phyloP scores from a whole-genome alignment of 148 eudicot species.

The Fagopyrum tataricum region DNA sequence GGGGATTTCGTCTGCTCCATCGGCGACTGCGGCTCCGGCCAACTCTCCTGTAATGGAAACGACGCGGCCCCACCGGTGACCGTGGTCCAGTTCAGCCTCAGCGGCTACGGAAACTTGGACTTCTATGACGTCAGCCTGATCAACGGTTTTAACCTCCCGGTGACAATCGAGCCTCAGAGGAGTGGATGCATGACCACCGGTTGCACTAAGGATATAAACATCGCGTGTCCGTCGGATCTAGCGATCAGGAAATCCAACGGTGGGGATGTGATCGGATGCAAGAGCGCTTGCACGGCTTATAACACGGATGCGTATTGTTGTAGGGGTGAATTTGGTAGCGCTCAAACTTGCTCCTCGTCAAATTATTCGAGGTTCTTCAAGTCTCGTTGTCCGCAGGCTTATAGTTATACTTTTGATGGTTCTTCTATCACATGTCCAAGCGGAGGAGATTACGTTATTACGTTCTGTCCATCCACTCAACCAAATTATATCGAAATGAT shows the following conservation, averaged over 20 bases:
- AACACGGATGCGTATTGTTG: slow-evolving; percentile 66
- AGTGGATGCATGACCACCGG: slow-evolving; percentile 14
- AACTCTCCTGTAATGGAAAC: neutral
- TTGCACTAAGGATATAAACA: neutral
- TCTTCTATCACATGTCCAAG: neutral
- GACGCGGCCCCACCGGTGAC: neutral
- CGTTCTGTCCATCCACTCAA: neutral
- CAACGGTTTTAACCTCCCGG: slow-evolving; percentile 87
- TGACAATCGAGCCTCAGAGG: slow-evolving; percentile 54
- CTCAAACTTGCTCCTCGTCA: slow-evolving; percentile 65
- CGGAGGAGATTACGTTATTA: neutral
- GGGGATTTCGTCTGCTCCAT: neutral
- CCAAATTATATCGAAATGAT: neutral
- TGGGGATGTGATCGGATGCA: slow-evolving; percentile 58
- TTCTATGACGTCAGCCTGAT: slow-evolving; percentile 24
- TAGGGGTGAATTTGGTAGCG: slow-evolving; percentile 54
- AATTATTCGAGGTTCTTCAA: slow-evolving; percentile 62
- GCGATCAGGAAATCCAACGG: neutral
- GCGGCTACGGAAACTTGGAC: slow-evolving; percentile 22
- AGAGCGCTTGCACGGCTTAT: slow-evolving; percentile 89
- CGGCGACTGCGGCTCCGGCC: slow-evolving; percentile 11
- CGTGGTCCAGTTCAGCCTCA: slow-evolving; percentile 7
- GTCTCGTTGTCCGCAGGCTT: slow-evolving; percentile 80
- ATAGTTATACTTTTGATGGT: slow-evolving; percentile 62
- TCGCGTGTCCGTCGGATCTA: slow-evolving; percentile 59